Evolutionary conservation across 2,329 filamentous ascomycete genomes (phyloP), one percentile per base, ranked within the genome.

Genomic region (Furcasterigmium sp.): DNA sequence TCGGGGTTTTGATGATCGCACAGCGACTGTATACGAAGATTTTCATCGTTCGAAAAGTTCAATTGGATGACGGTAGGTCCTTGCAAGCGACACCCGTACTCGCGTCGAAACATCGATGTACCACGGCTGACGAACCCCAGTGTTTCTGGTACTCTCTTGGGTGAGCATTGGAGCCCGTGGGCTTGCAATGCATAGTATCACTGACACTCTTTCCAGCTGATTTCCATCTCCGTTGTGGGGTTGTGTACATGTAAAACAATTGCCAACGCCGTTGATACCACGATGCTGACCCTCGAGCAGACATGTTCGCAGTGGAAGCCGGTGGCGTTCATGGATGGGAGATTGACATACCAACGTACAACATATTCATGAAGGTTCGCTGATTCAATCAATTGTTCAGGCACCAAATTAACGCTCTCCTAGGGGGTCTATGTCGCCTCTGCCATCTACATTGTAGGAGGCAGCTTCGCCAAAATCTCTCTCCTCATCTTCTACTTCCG

Each of bases 401-500:
- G 4, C 14, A 20, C 9, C 14, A 25, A n/a, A n/a, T n/a, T n/a
- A n/a, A n/a, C n/a, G n/a, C n/a, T n/a, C n/a, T n/a, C 5, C 4
- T 8, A 61, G 57, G 50, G 55, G 21, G 51, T 60, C 6, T 59
- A 57, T 17, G 43, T 60, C 13, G 49, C 53, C 2, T 45, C 54
- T 3, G 48, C 52, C 14, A 51, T 67, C 18, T 68, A 64, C 44
- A 56, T 59, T 5, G 43, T 60, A n/a, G 57, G 59, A 25, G 58
- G 57, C 7, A 59, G 56, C 5, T 54, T 63, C 13, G 58, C 63
- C 18, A 69, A 68, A 42, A 34, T 67, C 3, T 58, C 63, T 0
- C 58, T 69, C 8, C 56, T 67, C 3, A 53, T 64, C 10, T 66
- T 68, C 40, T 68, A 67, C 39, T 48, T 59, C 10, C 55, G 57